phyloP scores from a whole-genome alignment of 1,284 basidiomycete species.

The Cryptococcus depauperatus region DNA sequence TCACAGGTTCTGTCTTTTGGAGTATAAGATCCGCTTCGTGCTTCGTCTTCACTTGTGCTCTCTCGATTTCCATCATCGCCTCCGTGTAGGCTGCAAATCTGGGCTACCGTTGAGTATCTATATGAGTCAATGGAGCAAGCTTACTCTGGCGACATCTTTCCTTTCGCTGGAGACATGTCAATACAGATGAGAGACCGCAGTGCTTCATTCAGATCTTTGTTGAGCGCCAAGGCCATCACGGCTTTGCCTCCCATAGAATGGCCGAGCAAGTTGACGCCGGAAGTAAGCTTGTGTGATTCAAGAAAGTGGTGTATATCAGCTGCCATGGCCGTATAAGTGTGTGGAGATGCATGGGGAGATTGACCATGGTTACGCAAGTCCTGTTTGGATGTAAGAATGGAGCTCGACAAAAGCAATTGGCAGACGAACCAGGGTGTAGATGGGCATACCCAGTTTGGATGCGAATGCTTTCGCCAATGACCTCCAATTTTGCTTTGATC shows the following conservation, averaged over 20 bases:
- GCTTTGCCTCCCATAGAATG: conserved; percentile 55
- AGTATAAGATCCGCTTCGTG: conserved; percentile 50
- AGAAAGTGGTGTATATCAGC: conserved; percentile 47
- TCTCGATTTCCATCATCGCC: conserved; percentile 49
- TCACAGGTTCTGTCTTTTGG: conserved; percentile 45
- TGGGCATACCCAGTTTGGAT: conserved; percentile 45
- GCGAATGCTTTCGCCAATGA: conserved; percentile 49
- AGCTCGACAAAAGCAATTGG: not conserved
- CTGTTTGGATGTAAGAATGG: conserved; percentile 21
- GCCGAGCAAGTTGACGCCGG: conserved; percentile 48
- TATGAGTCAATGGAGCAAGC: conserved; percentile 5
- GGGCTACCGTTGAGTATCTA: not conserved
- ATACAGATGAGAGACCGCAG: conserved; percentile 48
- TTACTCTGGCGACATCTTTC: conserved; percentile 50
- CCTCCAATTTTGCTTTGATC: conserved; percentile 55
- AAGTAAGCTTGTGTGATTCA: conserved; percentile 36
- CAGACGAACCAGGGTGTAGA: conserved; percentile 48
- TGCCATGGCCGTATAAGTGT: conserved; percentile 47
- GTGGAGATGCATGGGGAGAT: conserved; percentile 48
- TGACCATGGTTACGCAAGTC: conserved; percentile 53
- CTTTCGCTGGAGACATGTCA: conserved; percentile 51
- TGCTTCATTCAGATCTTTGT: conserved; percentile 37
- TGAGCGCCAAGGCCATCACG: conserved; percentile 49
- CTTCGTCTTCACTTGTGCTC: conserved; percentile 43
- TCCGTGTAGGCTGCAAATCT: conserved; percentile 47